Conservation (phyloP, 441 rosid genomes). For the Adansonia madagascariensis region DNA sequence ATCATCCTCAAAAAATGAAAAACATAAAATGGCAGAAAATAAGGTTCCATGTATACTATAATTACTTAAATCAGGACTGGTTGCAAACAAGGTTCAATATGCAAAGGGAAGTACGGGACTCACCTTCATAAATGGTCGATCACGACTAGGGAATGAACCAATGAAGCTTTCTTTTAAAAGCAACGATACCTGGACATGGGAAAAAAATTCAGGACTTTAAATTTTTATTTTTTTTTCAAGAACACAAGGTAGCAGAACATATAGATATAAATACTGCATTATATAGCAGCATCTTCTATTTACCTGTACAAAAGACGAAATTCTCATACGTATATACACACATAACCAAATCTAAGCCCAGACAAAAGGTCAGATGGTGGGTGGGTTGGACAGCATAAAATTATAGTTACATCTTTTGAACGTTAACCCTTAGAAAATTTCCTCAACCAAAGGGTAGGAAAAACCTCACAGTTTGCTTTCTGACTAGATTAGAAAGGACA, state of each 20-base stretch:
- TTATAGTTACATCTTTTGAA: neutral
- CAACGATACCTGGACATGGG: constrained; percentile 56
- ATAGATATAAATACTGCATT: neutral
- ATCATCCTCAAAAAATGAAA: neutral
- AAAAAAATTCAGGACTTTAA: constrained; percentile 1
- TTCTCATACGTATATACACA: neutral
- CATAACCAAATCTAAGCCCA: neutral
- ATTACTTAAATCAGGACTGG: neutral
- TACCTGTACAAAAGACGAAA: neutral
- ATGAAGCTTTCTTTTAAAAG: constrained; percentile 75
- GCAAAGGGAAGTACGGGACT: neutral
- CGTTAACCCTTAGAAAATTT: neutral
- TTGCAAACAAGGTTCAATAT: neutral
- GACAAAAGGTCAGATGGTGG: neutral
- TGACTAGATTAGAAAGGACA: neutral
- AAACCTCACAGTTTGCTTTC: neutral
- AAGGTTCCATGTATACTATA: neutral
- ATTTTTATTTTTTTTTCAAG: constrained; percentile 20
- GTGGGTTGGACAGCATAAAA: neutral
- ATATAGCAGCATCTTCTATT: neutral
- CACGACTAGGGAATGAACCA: constrained; percentile 65
- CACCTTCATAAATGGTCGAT: constrained; percentile 74
- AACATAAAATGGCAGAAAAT: neutral
- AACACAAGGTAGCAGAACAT: neutral
- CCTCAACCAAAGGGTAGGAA: neutral